These are phyloP conservation scores for Diaporthe vaccinii DNA, from an alignment of 2,329 filamentous ascomycete species.

Conservation along the genomic window DNA sequence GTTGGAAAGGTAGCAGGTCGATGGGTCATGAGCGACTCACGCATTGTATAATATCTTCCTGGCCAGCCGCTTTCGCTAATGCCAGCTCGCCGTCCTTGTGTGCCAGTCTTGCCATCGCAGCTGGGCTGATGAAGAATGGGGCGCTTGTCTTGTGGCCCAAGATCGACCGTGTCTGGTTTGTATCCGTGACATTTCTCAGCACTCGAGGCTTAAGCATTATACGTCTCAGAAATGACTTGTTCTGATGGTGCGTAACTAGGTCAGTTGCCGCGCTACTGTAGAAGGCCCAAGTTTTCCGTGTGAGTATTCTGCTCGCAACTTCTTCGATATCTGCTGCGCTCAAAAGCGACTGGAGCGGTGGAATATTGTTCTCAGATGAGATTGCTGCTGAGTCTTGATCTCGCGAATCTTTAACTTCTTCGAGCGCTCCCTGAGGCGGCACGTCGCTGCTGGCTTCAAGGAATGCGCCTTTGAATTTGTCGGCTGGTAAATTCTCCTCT, in stretches of 20 bases:
- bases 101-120: constrained; percentile 63
- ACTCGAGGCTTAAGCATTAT: constrained; percentile 67
- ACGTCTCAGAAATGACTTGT: constrained; percentile 61
- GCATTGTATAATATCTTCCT: constrained; percentile 62
- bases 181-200: constrained; percentile 60
- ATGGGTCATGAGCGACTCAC: constrained; percentile 47
- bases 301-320: constrained; percentile 59
- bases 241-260: constrained; percentile 62
- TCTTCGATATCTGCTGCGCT: constrained; percentile 59
- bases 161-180: constrained; percentile 56
- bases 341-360: constrained; percentile 10
- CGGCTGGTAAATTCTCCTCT: constrained; percentile 12
- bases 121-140: constrained; percentile 64
- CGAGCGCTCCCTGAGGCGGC: constrained; percentile 46
- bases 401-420: not conserved
- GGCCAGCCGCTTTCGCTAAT: constrained; percentile 62
- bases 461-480: constrained; percentile 17
- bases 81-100: constrained; percentile 66
- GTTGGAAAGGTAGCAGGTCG: not conserved
- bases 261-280: constrained; percentile 68
- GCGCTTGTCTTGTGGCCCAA: constrained; percentile 57
- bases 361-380: not conserved
- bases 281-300: constrained; percentile 66
- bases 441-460: constrained; percentile 33
- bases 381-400: not conserved